Percentiles rank a stretch among this genome's conserved stretches.
Conservation (phyloP, 163 green algal genomes). For the Volvox carteri region DNA sequence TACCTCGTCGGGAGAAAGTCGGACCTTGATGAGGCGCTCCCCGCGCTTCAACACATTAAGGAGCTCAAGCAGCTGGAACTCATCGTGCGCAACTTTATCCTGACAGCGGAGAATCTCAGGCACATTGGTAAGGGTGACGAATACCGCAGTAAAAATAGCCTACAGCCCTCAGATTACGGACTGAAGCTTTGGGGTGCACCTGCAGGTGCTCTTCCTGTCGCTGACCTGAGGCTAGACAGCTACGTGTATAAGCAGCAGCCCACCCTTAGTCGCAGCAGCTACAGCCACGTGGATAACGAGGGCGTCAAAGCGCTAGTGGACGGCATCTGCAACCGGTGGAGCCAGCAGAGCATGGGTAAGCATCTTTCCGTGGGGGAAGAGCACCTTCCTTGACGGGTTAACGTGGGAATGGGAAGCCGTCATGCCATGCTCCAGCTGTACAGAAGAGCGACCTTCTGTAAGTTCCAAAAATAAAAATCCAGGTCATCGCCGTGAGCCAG, state of each 20-base stretch:
- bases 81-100: conserved; percentile 70
- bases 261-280: conserved; percentile 71
- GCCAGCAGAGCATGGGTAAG: conserved; percentile 38
- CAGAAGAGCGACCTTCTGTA: no score
- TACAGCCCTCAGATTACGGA: background rate
- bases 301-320: conserved; percentile 83
- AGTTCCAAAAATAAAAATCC: no score
- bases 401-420: no score
- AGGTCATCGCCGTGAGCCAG: no score
- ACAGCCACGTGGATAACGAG: conserved; percentile 83
- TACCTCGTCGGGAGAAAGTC: conserved; percentile 63
- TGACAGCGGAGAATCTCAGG: conserved; percentile 71
- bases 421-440: no score
- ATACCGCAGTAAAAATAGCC: background rate
- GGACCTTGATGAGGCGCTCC: conserved; percentile 70
- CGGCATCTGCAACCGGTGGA: conserved; percentile 75
- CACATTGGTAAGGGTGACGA: conserved; percentile 59
- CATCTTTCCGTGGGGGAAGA: background rate
- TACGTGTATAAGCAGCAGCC: conserved; percentile 80
- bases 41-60: conserved; percentile 60
- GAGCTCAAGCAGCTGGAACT: conserved; percentile 73
- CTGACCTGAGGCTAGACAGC: conserved; percentile 77
- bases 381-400: no score
- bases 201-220: conserved; percentile 72
- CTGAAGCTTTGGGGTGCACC: background rate